A percentile compares a stretch with the other conserved stretches of the same genome.
phyloP scores from a whole-genome alignment of 1,139 yeast species.

The Sugiyamaella novakii region DNA sequence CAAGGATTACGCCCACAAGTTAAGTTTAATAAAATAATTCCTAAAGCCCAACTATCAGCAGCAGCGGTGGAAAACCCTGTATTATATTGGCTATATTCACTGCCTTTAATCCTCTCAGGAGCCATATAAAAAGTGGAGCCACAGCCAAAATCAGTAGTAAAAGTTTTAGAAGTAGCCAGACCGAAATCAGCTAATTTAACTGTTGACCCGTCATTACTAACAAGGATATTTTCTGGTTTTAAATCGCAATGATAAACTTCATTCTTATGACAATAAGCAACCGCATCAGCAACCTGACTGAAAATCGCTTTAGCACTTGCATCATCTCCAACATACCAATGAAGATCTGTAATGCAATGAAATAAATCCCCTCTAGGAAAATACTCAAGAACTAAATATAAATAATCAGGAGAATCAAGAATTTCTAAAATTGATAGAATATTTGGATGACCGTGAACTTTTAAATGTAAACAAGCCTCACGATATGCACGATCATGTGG shows the following conservation, averaged over 20 bases:
- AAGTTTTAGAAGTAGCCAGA: conserved; percentile 63
- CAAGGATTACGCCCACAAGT: conserved; percentile 89
- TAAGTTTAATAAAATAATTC: conserved; percentile 75
- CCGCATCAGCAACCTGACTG: conserved; percentile 71
- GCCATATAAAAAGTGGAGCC: conserved; percentile 94
- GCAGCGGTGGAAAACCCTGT: conserved; percentile 52
- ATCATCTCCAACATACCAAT: conserved; percentile 56
- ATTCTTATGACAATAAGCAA: conserved; percentile 65
- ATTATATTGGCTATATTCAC: conserved; percentile 42
- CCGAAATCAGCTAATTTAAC: conserved; percentile 84
- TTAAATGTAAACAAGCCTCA: conserved; percentile 72
- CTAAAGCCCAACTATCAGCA: conserved; percentile 89
- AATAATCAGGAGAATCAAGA: conserved; percentile 42
- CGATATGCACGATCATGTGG: conserved; percentile 43
- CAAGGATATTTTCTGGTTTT: conserved; percentile 86
- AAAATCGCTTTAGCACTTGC: conserved; percentile 68
- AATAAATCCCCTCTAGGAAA: conserved; percentile 83
- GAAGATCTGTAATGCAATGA: conserved; percentile 71
- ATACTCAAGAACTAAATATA: conserved; percentile 80
- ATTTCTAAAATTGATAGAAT: conserved; percentile 75
- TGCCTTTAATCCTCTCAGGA: conserved; percentile 68
- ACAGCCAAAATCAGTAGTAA: conserved; percentile 71
- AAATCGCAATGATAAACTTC: conserved; percentile 85
- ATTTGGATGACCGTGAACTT: conserved; percentile 77
- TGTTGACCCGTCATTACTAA: conserved; percentile 60